Base-by-base conservation (phyloP, 192 early-diverging fungal genomes). In the Spizellomyces sp. region DNA sequence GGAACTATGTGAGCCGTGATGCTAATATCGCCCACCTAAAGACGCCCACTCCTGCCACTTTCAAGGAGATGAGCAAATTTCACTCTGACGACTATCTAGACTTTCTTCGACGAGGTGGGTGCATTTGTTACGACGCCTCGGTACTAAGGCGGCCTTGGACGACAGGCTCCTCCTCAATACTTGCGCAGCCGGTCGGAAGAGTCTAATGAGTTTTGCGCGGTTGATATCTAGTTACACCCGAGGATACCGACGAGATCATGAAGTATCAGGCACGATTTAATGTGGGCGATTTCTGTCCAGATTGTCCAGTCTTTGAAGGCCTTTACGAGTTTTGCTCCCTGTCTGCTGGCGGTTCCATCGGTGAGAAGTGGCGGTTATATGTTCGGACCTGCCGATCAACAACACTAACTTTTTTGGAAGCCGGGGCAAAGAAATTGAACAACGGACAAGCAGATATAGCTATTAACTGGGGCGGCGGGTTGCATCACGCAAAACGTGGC, bases 391-490 rank as follows among this genome's bases (percentile, higher is more conserved):
- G 36, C 5, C 17, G 8, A 15, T 47, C 19, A n/a, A 71, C 9
- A 36, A 4, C 19, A 52, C 21, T 70, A 64, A 22, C 41, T 6
- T 15, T 61, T 68, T 15, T 12, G 14, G 19, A 55, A 87, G 96
- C 91, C 45, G 96, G 92, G 0, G 95, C 96, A 6, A 81, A 89
- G 48, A 93, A 94, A 70, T 75, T 99, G 58, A 90, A 93, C 1
- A 80, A 84, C 19, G 91, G 90, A 36, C 88, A 88, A 9, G 82
- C 91, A 6, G 96, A 99, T 69, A 98, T 99, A 65, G 92, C 93
- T 9, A 90, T 99, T 55, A 96, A 99, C 77, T 99, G 98, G 98
- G 94, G 91, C 9, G 98, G 98, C 69, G 98, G 98, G n/a, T 82
- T 98, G 21, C 95, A 99, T 80, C 96, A 99, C 73, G 92, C 91